Conservation (phyloP, 208 protist genomes). For the Crithidia mellificae region DNA sequence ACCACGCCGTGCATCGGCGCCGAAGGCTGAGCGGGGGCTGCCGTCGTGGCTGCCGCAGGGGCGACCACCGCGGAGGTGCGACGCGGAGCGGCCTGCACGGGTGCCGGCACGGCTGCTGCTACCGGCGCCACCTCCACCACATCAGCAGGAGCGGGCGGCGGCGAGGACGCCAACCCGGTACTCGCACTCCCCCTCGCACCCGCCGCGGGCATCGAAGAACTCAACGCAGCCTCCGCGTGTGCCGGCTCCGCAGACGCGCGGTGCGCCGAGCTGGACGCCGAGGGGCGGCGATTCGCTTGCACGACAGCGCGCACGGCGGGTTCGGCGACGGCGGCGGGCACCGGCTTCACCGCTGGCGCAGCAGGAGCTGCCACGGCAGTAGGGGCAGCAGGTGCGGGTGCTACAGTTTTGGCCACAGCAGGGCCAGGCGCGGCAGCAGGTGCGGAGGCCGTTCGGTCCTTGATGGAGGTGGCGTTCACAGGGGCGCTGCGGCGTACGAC, state of each 20-base stretch:
- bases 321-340: not conserved
- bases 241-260: not conserved
- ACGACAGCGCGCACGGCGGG: not conserved
- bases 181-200: too few relatives aligned
- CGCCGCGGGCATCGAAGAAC: too few relatives aligned
- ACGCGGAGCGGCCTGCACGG: not conserved
- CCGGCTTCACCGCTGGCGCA: not conserved
- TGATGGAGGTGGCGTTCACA: not conserved
- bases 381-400: not conserved
- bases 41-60: not conserved
- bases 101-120: not conserved
- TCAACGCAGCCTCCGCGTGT: too few relatives aligned
- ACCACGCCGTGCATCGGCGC: slow-evolving; percentile 6
- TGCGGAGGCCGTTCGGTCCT: not conserved
- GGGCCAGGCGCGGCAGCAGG: not conserved
- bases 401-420: too few relatives aligned
- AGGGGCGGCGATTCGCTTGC: slow-evolving; percentile 9
- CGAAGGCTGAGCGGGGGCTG: not conserved
- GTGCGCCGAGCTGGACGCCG: not conserved
- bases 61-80: too few relatives aligned
- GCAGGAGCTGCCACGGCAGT: too few relatives aligned
- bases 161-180: too few relatives aligned
- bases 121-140: not conserved
- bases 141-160: not conserved
- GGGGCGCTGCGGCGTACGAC: slow-evolving; percentile 1